Conservation (phyloP, 306 rosid species). For the Carpinus viminea region DNA sequence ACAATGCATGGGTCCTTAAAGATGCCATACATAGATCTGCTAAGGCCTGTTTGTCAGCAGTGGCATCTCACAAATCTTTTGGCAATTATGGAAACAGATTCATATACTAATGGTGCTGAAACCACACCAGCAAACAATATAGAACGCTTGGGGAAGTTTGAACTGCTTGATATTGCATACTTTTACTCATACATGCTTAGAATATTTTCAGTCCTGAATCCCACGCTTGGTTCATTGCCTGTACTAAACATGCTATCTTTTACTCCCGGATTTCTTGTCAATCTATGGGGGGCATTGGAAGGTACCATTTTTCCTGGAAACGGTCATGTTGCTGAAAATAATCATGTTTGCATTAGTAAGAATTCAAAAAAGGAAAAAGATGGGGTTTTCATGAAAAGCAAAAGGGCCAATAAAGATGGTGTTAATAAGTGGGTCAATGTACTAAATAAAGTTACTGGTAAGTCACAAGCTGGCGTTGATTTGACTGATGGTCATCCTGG, state of each 20-base stretch:
- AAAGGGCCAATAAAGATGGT: slow-evolving; percentile 61
- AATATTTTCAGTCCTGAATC: slow-evolving; percentile 68
- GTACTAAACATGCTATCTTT: slow-evolving; percentile 91
- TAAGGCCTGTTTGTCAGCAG: slow-evolving; percentile 85
- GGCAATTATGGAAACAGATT: slow-evolving; percentile 43
- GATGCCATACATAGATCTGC: slow-evolving; percentile 60
- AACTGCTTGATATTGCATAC: slow-evolving; percentile 64
- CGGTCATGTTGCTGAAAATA: slow-evolving; percentile 32
- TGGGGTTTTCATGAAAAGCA: slow-evolving; percentile 48
- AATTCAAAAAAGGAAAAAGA: slow-evolving; percentile 35
- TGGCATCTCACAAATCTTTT: slow-evolving; percentile 87
- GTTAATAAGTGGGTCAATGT: slow-evolving; percentile 72
- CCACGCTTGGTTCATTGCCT: slow-evolving; percentile 64
- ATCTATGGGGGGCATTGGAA: slow-evolving; percentile 77
- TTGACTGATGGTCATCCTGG: slow-evolving; percentile 42
- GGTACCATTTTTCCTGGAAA: slow-evolving; percentile 55
- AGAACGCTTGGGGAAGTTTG: slow-evolving; percentile 53
- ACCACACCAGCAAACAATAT: slow-evolving; percentile 35
- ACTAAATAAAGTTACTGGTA: slow-evolving; percentile 73
- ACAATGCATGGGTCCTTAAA: slow-evolving; percentile 43
- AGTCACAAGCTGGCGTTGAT: slow-evolving; percentile 53
- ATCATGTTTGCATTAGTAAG: slow-evolving; percentile 32
- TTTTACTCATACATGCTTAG: slow-evolving; percentile 77
- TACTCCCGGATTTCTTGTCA: slow-evolving; percentile 85
- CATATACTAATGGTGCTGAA: slow-evolving; percentile 28